These are phyloP conservation scores for Spatholobus suberectus DNA, from an alignment of 306 rosid genomes.

Conservation along the genomic window DNA sequence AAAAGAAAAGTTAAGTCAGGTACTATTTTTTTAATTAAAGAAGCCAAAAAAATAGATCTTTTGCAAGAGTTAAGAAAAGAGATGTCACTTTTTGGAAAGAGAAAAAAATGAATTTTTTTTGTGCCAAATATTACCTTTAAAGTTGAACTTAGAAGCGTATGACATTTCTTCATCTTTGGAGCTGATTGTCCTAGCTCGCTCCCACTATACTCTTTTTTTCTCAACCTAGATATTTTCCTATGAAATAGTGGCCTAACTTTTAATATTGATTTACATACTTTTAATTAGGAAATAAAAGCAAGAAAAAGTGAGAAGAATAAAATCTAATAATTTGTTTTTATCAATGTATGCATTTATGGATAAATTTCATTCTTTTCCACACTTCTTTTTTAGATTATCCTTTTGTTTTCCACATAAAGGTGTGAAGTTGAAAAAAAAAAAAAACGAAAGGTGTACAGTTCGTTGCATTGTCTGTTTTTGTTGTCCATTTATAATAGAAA, in stretches of 20 bases:
- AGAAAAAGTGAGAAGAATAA: constrained; percentile 27
- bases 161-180: not conserved
- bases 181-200: not conserved
- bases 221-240: not conserved
- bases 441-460: not conserved
- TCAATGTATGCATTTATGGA: not conserved
- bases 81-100: not conserved
- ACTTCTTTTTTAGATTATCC: not conserved
- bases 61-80: not conserved
- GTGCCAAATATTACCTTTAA: constrained; percentile 8
- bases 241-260: not conserved
- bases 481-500: not conserved
- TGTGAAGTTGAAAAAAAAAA: not conserved
- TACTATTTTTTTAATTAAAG: not conserved
- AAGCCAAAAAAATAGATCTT: not conserved
- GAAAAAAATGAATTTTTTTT: not conserved
- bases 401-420: not conserved
- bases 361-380: not conserved
- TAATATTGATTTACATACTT: not conserved
- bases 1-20: not conserved
- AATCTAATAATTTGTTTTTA: not conserved
- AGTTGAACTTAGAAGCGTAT: not conserved
- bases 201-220: not conserved
- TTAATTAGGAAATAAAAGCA: constrained; percentile 6
- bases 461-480: not conserved